phyloP scores from a whole-genome alignment of 164 flowering plant genomes.

The Macadamia tetraphylla region DNA sequence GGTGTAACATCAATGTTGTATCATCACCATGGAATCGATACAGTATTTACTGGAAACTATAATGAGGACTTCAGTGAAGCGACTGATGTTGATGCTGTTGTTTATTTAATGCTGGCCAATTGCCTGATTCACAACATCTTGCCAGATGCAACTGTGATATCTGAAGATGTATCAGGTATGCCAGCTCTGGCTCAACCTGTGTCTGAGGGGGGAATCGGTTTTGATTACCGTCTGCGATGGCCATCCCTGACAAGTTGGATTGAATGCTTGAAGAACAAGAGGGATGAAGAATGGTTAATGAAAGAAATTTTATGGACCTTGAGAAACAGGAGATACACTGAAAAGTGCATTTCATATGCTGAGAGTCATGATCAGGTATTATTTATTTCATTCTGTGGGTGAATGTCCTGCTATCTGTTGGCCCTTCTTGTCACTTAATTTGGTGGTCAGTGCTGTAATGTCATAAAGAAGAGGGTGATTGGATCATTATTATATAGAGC shows the following conservation, averaged over 20 bases:
- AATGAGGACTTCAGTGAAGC: slow-evolving; percentile 82
- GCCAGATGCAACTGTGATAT: slow-evolving; percentile 84
- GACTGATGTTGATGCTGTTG: slow-evolving; percentile 94
- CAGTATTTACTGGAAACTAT: slow-evolving; percentile 75
- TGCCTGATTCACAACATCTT: slow-evolving; percentile 49
- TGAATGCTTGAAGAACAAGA: slow-evolving; percentile 83
- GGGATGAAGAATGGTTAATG: slow-evolving; percentile 90
- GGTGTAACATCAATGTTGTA: slow-evolving; percentile 98
- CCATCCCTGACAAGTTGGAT: slow-evolving; percentile 97
- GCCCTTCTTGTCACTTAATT: neutral
- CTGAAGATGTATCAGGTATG: slow-evolving; percentile 98
- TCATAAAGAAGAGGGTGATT: no score
- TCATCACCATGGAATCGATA: slow-evolving; percentile 88
- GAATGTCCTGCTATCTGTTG: neutral
- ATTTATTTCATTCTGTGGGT: neutral
- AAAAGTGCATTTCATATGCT: slow-evolving; percentile 92
- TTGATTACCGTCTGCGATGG: slow-evolving; percentile 98
- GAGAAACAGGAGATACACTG: slow-evolving; percentile 90
- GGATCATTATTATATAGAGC: neutral
- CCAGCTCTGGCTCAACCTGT: slow-evolving; percentile 82
- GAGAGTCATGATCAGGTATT: slow-evolving; percentile 97
- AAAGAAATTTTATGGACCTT: slow-evolving; percentile 56
- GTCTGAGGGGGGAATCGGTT: slow-evolving; percentile 81
- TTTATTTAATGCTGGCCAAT: slow-evolving; percentile 90
- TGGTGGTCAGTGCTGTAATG: neutral